Evolutionary conservation across 2,329 filamentous ascomycete species (phyloP), one percentile per base, ranked within the genome.

Genomic region (Neofusicoccum ribis): DNA sequence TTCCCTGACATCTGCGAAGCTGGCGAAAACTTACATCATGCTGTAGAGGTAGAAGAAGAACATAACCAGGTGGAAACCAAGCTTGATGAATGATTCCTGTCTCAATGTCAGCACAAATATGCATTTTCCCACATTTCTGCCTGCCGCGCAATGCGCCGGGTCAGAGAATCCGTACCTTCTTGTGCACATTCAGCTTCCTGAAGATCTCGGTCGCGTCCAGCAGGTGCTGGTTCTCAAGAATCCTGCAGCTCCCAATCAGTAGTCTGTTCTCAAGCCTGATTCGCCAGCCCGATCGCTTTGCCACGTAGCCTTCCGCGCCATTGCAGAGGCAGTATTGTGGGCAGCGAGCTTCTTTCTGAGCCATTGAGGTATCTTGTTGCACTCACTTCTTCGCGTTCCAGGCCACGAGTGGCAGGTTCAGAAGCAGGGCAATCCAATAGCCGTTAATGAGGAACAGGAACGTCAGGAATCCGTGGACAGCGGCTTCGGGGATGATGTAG

Each of bases 11-110:
- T 27, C 6, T 39, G 27, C 36, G 37, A 9, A 39, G 20, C 46
- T 23, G 14, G 20, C n/a, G 41, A 34, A 36, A n/a, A 52, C 63
- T 52, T 36, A 65, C 63, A 95, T 95, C 91, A 95, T 96, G 89
- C 91, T 96, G 87, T 97, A 97, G 65, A 99, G 90, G 83, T 99
- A 99, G 88, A 98, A 99, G 89, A 99, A 99, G 88, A 99, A 99
- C 93, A 99, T 97, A 82, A 99, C 80, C 67, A 99, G 85, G 81
- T 99, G 95, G 86, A 99, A 99, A 65, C 94, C 95, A 49, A 99
- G 91, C 84, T 99, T 99, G 84, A 95, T 89, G 80, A 99, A 99
- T 0, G 95, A 98, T 88, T 99, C 95, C 93, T 97, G 70, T 14
- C 17, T 12, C 5, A 12, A 15, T 47, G 56, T 60, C 37, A 60